A percentile compares a stretch with the other conserved stretches of the same genome.
These are phyloP conservation scores for Mortierella sp. DNA, from an alignment of 371 early-diverging fungal species.

Conservation along the genomic window DNA sequence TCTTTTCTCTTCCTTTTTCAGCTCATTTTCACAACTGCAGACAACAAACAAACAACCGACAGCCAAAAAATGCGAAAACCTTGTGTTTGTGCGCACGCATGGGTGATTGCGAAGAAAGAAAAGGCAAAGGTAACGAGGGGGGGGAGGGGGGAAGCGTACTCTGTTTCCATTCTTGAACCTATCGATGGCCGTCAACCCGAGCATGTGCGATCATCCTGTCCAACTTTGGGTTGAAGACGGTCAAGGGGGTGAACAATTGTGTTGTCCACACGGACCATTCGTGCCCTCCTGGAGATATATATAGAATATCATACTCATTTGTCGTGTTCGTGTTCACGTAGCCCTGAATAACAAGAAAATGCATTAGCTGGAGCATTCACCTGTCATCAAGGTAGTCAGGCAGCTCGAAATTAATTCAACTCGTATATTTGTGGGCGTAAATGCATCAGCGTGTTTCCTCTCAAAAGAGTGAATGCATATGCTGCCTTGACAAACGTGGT, in stretches of 20 bases:
- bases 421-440: no score
- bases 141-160: neutral
- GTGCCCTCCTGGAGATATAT: no score
- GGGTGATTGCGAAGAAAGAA: no score
- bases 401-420: no score
- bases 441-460: no score
- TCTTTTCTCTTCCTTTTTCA: neutral
- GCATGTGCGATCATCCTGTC: neutral
- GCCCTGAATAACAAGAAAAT: no score
- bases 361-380: no score
- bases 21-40: neutral
- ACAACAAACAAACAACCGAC: neutral
- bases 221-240: neutral
- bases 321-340: no score
- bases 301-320: no score
- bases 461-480: no score
- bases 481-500: no score
- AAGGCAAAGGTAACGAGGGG: neutral
- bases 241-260: neutral
- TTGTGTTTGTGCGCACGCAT: neutral
- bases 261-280: constrained; percentile 2
- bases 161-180: neutral
- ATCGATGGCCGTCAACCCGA: neutral
- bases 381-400: no score
- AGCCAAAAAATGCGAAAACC: neutral